Evolutionary conservation across 2,329 filamentous ascomycete genomes (phyloP).

Genomic region (Fusarium tricinctum): DNA sequence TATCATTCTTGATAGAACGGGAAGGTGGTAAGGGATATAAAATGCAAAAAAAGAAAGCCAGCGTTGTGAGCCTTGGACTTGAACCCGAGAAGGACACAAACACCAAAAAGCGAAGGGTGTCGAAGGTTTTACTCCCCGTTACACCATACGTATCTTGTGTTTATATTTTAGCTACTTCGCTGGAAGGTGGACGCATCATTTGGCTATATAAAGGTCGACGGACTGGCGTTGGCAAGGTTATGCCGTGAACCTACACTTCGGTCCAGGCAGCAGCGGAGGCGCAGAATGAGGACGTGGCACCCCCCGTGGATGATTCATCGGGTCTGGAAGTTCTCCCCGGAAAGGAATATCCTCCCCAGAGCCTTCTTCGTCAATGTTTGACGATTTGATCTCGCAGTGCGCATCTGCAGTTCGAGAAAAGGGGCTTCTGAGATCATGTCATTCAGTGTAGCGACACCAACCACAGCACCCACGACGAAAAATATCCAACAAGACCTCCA

Average conservation of each 20-base stretch:
- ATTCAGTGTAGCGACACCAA: background rate
- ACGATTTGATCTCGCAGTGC: too few relatives aligned
- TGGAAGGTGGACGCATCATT: constrained; percentile 5
- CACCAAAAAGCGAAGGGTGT: constrained; percentile 1
- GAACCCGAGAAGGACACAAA: background rate
- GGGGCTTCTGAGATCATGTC: background rate
- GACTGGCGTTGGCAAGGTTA: background rate
- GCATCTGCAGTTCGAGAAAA: background rate
- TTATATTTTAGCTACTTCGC: background rate
- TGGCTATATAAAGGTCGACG: background rate
- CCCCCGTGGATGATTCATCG: background rate
- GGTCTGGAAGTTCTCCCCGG: background rate
- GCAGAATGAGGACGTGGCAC: background rate
- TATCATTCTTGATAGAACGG: too few relatives aligned
- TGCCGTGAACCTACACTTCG: background rate
- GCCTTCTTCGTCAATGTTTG: too few relatives aligned
- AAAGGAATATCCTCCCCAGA: too few relatives aligned
- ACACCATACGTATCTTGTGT: background rate
- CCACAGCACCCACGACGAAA: background rate
- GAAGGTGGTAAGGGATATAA: background rate
- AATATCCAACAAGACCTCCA: background rate
- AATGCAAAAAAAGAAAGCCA: background rate
- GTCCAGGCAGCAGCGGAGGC: background rate
- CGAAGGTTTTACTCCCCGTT: background rate
- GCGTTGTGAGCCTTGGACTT: background rate